Conservation (phyloP, 1,284 basidiomycete genomes). For the Naganishia liquefaciens region DNA sequence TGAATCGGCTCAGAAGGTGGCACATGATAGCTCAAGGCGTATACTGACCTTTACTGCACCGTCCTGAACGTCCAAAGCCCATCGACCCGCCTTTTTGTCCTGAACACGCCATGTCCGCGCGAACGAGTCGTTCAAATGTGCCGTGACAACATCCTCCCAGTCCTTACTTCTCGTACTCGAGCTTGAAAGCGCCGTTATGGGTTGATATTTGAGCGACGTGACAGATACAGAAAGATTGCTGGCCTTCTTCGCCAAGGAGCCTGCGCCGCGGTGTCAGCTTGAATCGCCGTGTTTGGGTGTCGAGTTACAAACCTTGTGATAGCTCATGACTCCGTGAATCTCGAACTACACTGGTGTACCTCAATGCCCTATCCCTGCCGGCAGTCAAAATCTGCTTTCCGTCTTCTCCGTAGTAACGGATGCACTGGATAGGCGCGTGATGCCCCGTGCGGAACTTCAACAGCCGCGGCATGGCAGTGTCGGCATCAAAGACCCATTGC, state of each 20-base stretch:
- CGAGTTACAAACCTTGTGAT: conserved; percentile 72
- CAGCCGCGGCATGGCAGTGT: conserved; percentile 77
- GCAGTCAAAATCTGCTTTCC: conserved; percentile 92
- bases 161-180: conserved; percentile 83
- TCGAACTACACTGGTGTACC: conserved; percentile 88
- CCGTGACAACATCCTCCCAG: conserved; percentile 95
- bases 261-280: conserved; percentile 51
- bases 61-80: conserved; percentile 56
- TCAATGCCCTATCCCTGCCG: conserved; percentile 75
- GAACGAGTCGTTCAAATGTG: conserved; percentile 75
- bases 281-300: not conserved
- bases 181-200: conserved; percentile 74
- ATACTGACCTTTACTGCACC: conserved; percentile 50
- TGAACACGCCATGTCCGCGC: conserved; percentile 84
- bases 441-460: conserved; percentile 93
- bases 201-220: conserved; percentile 76
- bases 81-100: conserved; percentile 76
- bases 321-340: conserved; percentile 92
- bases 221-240: conserved; percentile 75
- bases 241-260: conserved; percentile 82
- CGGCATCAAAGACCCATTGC: conserved; percentile 98
- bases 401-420: conserved; percentile 93
- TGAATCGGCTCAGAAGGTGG: conserved; percentile 5
- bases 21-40: conserved; percentile 32
- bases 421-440: conserved; percentile 83